Evolutionary conservation across 257 asterid species (phyloP), one percentile per base, ranked within the genome.

Genomic region (Solanum tarapatanum): DNA sequence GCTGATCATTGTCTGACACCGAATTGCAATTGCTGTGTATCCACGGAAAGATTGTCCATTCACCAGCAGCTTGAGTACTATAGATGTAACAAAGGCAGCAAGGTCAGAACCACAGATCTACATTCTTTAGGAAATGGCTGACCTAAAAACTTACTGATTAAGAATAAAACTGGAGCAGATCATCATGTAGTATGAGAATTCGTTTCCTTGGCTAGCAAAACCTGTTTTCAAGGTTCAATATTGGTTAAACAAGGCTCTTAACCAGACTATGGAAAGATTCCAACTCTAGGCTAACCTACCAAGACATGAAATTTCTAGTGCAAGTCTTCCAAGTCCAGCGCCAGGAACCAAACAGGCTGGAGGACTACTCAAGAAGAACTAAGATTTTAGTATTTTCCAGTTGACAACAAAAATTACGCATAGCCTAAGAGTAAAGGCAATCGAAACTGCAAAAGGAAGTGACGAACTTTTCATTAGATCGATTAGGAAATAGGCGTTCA

Each of bases 31-130:
- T 97, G 92, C 97, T 92, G 91, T 97, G 99, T 90, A 97, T 93
- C 99, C 99, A 97, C 80, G 99, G 99, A 92, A 93, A 94, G 92
- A 97, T 92, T 30, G 95, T 95, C 99, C 99, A 97, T 94, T 97
- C 99, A 88, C 93, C 94, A 43, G 93, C 92, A 76, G 90, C 87
- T 87, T 92, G 94, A 74, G 96, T 87, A 84, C 99, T 97, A 87
- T 51, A 28, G 9, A 88, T 24, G 70, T 74, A 74, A 66, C 58
- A 88, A 64, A 58, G 89, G 62, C 72, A 62, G 62, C 90, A 92
- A 88, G 77, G 86, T 86, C 83, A 89, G 90, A 66, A 72, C 60
- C 51, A 72, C 48, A 23, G 66, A 33, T n/a, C 51, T 83, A 7
- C 66, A 74, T 74, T 82, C 37, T 83, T 75, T 73, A 5, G 30